These are phyloP conservation scores for Exophiala sideris DNA, from an alignment of 2,329 filamentous ascomycete genomes.

Conservation along the genomic window DNA sequence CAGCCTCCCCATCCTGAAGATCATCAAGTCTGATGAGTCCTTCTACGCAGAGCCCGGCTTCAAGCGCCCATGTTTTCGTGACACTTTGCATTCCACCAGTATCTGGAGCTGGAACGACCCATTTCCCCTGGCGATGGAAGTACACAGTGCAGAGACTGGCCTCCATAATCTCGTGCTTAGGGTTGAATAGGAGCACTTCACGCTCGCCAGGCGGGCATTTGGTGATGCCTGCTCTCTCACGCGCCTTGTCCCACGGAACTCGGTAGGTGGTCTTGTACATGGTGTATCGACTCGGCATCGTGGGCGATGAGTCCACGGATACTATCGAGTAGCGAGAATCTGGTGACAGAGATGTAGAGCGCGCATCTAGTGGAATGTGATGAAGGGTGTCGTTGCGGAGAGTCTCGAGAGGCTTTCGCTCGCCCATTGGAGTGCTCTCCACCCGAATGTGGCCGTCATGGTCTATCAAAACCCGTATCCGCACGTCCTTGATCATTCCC, in stretches of 20 bases:
- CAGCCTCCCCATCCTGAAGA: slow-evolving; percentile 64
- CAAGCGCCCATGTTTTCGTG: slow-evolving; percentile 77
- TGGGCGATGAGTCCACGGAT: slow-evolving; percentile 38
- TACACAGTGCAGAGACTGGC: slow-evolving; percentile 80
- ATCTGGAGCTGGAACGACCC: slow-evolving; percentile 76
- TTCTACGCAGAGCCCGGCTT: slow-evolving; percentile 65
- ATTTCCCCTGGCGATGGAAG: slow-evolving; percentile 64
- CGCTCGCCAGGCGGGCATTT: slow-evolving; percentile 40
- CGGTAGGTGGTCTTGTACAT: slow-evolving; percentile 81
- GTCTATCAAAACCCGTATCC: slow-evolving; percentile 15
- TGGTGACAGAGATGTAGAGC: neutral
- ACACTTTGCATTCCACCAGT: slow-evolving; percentile 81
- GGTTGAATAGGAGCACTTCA: slow-evolving; percentile 75
- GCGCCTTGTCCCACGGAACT: slow-evolving; percentile 66
- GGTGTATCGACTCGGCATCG: slow-evolving; percentile 62
- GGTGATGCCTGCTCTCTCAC: slow-evolving; percentile 57
- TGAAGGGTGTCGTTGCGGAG: neutral
- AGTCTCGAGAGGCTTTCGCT: neutral
- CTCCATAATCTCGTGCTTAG: slow-evolving; percentile 70
- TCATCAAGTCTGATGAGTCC: slow-evolving; percentile 51
- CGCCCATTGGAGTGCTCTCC: slow-evolving; percentile 13
- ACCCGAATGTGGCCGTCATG: slow-evolving; percentile 6
- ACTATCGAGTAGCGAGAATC: neutral
- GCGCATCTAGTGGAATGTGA: slow-evolving; percentile 1
- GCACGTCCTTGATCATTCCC: slow-evolving; percentile 3